phyloP scores from a whole-genome alignment of 1,284 basidiomycete species.

The Rhodofomes roseus region DNA sequence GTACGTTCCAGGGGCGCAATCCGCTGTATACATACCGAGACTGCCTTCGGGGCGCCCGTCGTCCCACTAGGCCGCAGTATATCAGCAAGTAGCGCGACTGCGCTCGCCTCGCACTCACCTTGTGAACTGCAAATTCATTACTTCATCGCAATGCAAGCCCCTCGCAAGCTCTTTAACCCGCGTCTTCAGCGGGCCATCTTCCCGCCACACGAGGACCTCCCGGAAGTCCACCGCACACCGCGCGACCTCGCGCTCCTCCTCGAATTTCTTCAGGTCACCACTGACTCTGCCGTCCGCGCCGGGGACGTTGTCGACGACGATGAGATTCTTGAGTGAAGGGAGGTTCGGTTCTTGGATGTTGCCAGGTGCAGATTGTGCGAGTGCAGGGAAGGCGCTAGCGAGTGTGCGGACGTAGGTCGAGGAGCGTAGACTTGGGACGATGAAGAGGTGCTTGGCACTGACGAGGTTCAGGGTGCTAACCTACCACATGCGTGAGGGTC shows the following conservation, averaged over 20 bases:
- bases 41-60: constrained; percentile 76
- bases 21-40: constrained; percentile 46
- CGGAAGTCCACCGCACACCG: constrained; percentile 62
- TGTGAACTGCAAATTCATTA: constrained; percentile 82
- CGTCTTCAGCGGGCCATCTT: constrained; percentile 40
- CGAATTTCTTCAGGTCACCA: constrained; percentile 32
- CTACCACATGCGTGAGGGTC: constrained; percentile 31
- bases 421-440: constrained; percentile 67
- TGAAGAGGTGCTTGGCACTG: constrained; percentile 67
- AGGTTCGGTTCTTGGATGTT: constrained; percentile 58
- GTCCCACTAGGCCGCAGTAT: constrained; percentile 53
- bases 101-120: constrained; percentile 44
- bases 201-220: constrained; percentile 60
- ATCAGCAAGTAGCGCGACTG: neutral
- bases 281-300: constrained; percentile 14
- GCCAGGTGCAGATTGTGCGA: constrained; percentile 48
- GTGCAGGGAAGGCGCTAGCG: constrained; percentile 52
- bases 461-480: constrained; percentile 61
- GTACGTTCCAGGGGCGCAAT: neutral
- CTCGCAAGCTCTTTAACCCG: constrained; percentile 38
- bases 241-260: constrained; percentile 39
- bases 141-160: constrained; percentile 55
- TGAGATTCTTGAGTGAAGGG: constrained; percentile 61
- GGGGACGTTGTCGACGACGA: constrained; percentile 63
- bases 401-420: constrained; percentile 63